phyloP scores from a whole-genome alignment of 2,329 filamentous ascomycete genomes.

The Magnaporthiopsis poae region DNA sequence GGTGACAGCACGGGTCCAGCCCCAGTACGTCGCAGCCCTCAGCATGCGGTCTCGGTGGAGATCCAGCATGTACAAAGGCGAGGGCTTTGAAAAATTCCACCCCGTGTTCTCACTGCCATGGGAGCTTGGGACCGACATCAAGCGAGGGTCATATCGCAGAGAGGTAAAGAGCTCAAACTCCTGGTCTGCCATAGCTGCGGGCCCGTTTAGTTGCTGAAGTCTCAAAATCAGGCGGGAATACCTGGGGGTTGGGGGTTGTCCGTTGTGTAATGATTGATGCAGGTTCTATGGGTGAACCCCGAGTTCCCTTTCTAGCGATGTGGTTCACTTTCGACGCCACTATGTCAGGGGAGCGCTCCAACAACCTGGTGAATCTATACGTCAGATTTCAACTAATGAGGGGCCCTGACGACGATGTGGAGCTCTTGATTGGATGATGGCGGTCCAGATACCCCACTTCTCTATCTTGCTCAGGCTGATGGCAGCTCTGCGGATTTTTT shows the following conservation, averaged over 20 bases:
- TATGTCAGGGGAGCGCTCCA: neutral
- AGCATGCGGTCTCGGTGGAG: slow-evolving; percentile 71
- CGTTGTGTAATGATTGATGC: too few relatives aligned
- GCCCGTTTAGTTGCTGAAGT: slow-evolving; percentile 17
- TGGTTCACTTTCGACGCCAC: too few relatives aligned
- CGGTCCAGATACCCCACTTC: neutral
- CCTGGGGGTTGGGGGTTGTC: too few relatives aligned
- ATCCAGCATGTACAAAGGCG: slow-evolving; percentile 68
- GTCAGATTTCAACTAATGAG: neutral
- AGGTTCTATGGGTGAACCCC: too few relatives aligned
- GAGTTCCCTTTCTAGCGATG: too few relatives aligned
- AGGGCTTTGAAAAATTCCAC: slow-evolving; percentile 44
- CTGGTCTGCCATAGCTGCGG: slow-evolving; percentile 19
- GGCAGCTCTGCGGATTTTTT: slow-evolving; percentile 13
- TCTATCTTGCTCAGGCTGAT: neutral
- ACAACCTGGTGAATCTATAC: neutral
- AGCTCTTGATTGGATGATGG: neutral
- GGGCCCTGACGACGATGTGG: neutral
- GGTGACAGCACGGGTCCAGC: slow-evolving; percentile 38
- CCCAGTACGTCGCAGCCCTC: slow-evolving; percentile 48
- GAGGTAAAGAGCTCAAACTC: slow-evolving; percentile 58
- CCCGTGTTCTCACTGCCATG: slow-evolving; percentile 30
- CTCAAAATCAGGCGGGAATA: too few relatives aligned
- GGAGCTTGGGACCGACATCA: slow-evolving; percentile 34
- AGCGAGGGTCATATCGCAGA: slow-evolving; percentile 57